Evolutionary conservation across 176 grass and related monocot species (phyloP).

Genomic region (Hyparrhenia diplandra): DNA sequence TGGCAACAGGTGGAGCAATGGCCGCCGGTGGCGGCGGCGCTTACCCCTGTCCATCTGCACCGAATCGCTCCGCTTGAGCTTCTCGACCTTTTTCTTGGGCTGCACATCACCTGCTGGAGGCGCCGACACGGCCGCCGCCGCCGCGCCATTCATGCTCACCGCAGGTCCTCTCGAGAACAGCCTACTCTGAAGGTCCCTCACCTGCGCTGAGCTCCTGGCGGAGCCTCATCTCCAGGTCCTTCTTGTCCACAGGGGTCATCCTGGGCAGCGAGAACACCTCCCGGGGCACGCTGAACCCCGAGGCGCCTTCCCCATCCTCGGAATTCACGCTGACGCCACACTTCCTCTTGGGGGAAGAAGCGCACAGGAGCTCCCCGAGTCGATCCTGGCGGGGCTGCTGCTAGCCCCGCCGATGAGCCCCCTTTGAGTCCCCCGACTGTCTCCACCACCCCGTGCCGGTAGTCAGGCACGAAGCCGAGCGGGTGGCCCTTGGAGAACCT

Average conservation of each 20-base stretch:
- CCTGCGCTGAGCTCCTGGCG: constrained; percentile 57
- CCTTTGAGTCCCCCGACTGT: constrained; percentile 65
- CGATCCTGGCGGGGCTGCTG: constrained; percentile 33
- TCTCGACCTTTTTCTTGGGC: constrained; percentile 36
- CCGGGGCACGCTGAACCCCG: constrained; percentile 42
- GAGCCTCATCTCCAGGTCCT: constrained; percentile 53
- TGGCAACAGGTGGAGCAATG: constrained; percentile 21
- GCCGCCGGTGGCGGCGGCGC: background rate
- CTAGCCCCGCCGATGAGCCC: constrained; percentile 25
- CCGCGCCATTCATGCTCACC: constrained; percentile 25
- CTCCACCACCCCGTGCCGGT: constrained; percentile 71
- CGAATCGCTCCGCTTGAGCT: constrained; percentile 45
- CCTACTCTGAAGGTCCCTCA: constrained; percentile 52
- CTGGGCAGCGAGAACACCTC: constrained; percentile 49
- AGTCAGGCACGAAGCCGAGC: constrained; percentile 77
- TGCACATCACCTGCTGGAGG: constrained; percentile 15
- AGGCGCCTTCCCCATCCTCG: background rate
- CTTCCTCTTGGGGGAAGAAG: constrained; percentile 58
- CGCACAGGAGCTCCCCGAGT: constrained; percentile 61
- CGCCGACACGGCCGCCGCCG: background rate
- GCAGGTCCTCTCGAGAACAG: constrained; percentile 31
- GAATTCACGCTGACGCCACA: constrained; percentile 36
- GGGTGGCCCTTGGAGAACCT: constrained; percentile 81
- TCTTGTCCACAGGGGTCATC: constrained; percentile 50
- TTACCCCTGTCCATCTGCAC: constrained; percentile 46